These are phyloP conservation scores for Sporothrix globosa DNA, from an alignment of 2,329 filamentous ascomycete species.

Conservation along the genomic window DNA sequence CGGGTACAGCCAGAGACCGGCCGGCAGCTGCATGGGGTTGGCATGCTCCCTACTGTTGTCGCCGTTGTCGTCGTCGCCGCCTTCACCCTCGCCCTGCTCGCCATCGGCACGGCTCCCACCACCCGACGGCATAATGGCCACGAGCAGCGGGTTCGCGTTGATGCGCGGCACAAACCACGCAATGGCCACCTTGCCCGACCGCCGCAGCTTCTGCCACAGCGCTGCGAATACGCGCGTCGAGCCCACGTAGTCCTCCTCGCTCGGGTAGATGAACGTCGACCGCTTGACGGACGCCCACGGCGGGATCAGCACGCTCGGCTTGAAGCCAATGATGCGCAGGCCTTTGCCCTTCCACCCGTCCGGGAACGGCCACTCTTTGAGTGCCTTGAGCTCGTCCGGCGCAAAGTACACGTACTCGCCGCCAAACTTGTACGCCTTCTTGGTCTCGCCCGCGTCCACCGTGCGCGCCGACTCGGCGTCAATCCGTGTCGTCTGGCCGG, in stretches of 20 bases:
- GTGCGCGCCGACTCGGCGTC: conserved; percentile 76
- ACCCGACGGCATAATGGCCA: conserved; percentile 75
- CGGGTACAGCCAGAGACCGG: conserved; percentile 85
- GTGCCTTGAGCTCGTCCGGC: conserved; percentile 75
- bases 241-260: conserved; percentile 84
- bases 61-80: conserved; percentile 45
- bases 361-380: conserved; percentile 58
- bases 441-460: conserved; percentile 79
- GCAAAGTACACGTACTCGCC: conserved; percentile 87
- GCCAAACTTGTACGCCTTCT: conserved; percentile 95
- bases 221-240: conserved; percentile 93
- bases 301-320: conserved; percentile 72
- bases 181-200: conserved; percentile 77
- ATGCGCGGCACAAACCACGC: conserved; percentile 86
- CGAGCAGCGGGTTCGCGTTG: conserved; percentile 78
- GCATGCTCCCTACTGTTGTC: conserved; percentile 52
- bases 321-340: conserved; percentile 93
- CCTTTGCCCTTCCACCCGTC: conserved; percentile 72
- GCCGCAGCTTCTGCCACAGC: conserved; percentile 81
- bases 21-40: conserved; percentile 72
- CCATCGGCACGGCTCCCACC: neutral
- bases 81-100: neutral
- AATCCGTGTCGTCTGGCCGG: conserved; percentile 71
- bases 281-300: conserved; percentile 85
- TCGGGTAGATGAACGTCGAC: conserved; percentile 91